Base-by-base conservation (phyloP, 208 protist genomes). In the Crithidia bombi region DNA sequence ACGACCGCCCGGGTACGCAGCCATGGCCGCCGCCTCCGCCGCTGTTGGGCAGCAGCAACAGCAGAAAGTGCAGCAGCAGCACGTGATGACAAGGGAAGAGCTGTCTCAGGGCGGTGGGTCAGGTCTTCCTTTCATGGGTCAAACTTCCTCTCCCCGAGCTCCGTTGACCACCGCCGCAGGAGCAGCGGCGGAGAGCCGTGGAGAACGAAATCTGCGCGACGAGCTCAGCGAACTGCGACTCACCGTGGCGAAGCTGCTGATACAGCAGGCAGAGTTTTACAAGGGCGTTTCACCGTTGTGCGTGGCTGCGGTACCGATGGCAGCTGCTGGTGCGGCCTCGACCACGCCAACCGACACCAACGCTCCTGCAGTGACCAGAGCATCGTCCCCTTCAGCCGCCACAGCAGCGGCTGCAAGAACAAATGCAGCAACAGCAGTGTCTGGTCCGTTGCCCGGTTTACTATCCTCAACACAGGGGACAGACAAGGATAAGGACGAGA, bases 151-250 rank as follows among this genome's bases (percentile, higher is more conserved):
- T 0, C 36, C 14, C 25, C 49, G 1, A 17, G 4, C 35, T 9
- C 26, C 7, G 30, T 28, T 12, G 5, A 11, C 30, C 9, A 44
- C 43, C 2, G 15, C 41, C 1, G 2, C 41, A 1, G 2, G 44
- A 23, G 21, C 39, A 3, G 38, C 51, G 0, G 0, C 17, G 17
- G 63, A 70, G 3, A 39, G 12, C 5, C 49, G 63, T 21, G 70
- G 47, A 28, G 38, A 69, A 15, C 47, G 28, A 0, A 47, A n/a
- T 21, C 58, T 86, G 55, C 74, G 73, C 2, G 62, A 65, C 32
- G 77, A 86, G 56, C 52, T 86, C 10, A 73, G 73, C 21, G 81
- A 82, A 30, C 49, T 86, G 23, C 73, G 81, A 9, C 67, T 81
- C 35, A 62, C 71, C 5, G 54, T 86, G 25, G 81, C 81, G n/a